Conservation (phyloP, 306 rosid genomes). For the Pyrus betulifolia region DNA sequence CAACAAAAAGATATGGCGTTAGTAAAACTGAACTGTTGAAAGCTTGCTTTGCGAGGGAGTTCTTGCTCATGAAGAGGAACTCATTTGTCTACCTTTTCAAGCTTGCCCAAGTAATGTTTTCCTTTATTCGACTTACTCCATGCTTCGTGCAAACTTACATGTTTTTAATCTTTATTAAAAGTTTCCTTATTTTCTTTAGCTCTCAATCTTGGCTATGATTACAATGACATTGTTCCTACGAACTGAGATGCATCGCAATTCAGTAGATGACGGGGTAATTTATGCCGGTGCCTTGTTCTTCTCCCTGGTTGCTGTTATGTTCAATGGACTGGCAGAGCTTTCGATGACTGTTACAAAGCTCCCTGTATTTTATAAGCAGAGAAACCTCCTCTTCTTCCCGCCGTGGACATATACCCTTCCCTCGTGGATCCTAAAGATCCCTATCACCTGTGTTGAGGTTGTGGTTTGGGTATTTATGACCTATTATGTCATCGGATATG, state of each 20-base stretch:
- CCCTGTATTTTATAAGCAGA: slow-evolving; percentile 59
- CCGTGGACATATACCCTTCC: slow-evolving; percentile 61
- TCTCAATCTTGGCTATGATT: slow-evolving; percentile 25
- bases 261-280: slow-evolving; percentile 35
- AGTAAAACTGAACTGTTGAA: slow-evolving; percentile 34
- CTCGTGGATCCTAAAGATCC: slow-evolving; percentile 49
- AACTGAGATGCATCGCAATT: slow-evolving; percentile 36
- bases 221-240: slow-evolving; percentile 38
- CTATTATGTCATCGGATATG: slow-evolving; percentile 63
- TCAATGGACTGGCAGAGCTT: slow-evolving; percentile 53
- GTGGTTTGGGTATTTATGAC: slow-evolving; percentile 50
- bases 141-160: neutral
- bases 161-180: neutral
- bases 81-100: slow-evolving; percentile 36
- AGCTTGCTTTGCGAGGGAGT: slow-evolving; percentile 55
- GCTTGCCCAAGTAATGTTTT: slow-evolving; percentile 36
- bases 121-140: neutral
- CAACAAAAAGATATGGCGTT: slow-evolving; percentile 29
- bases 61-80: slow-evolving; percentile 55
- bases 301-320: slow-evolving; percentile 34
- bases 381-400: slow-evolving; percentile 50
- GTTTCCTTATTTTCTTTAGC: slow-evolving; percentile 13
- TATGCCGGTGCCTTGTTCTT: slow-evolving; percentile 49
- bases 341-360: slow-evolving; percentile 47
- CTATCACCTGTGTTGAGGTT: slow-evolving; percentile 39